Percentiles rank a stretch among this genome's conserved stretches.
phyloP scores from a whole-genome alignment of 768 basidiomycete genomes.

The Hypholoma sublateritium region DNA sequence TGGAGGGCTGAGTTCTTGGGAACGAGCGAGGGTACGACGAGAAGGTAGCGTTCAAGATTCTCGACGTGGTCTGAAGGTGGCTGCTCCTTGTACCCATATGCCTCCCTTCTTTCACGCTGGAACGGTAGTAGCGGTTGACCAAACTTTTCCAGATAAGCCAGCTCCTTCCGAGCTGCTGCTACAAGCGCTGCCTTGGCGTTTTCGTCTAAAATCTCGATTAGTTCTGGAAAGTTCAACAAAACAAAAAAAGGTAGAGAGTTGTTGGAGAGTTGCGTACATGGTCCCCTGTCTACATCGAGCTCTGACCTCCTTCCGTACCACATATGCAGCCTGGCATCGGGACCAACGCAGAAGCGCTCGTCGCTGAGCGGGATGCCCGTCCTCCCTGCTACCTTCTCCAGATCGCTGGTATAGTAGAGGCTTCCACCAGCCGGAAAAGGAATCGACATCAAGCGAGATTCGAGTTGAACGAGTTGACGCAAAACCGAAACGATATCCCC shows the following conservation, averaged over 20 bases:
- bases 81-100: constrained; percentile 44
- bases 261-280: constrained; percentile 25
- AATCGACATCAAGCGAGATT: constrained; percentile 41
- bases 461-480: constrained; percentile 36
- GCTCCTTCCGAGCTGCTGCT: constrained; percentile 44
- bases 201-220: constrained; percentile 39
- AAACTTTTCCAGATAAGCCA: constrained; percentile 46
- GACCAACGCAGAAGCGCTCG: constrained; percentile 31
- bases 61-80: constrained; percentile 44
- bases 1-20: constrained; percentile 36
- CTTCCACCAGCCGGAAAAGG: constrained; percentile 44
- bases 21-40: constrained; percentile 44
- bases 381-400: constrained; percentile 31
- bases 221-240: constrained; percentile 18
- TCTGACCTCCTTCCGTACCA: constrained; percentile 41
- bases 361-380: constrained; percentile 26
- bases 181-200: constrained; percentile 42
- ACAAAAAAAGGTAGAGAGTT: constrained; percentile 26
- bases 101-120: constrained; percentile 39
- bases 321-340: constrained; percentile 22
- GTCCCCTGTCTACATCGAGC: constrained; percentile 43
- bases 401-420: constrained; percentile 38
- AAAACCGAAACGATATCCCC: constrained; percentile 32
- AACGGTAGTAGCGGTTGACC: constrained; percentile 48
- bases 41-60: constrained; percentile 48